Percentiles rank a stretch among this genome's conserved stretches.
Evolutionary conservation across 129 eudicot species (phyloP).

Genomic region (Kitagawia praeruptora): DNA sequence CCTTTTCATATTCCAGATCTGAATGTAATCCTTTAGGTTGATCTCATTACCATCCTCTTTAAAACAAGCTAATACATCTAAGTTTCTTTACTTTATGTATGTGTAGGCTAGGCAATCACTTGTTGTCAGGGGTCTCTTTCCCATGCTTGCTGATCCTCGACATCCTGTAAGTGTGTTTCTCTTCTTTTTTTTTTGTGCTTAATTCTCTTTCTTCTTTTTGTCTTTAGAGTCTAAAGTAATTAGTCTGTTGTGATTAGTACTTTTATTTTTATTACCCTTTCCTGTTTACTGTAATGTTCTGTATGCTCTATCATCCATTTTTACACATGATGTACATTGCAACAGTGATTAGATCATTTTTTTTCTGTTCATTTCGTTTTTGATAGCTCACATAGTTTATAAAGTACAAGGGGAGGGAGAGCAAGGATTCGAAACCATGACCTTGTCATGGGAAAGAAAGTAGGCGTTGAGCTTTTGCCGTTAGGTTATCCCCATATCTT

Average conservation of each 20-base stretch:
- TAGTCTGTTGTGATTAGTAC: not conserved
- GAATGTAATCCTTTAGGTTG: not conserved
- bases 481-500: not conserved
- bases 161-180: constrained; percentile 61
- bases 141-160: constrained; percentile 92
- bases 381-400: not conserved
- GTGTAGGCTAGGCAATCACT: constrained; percentile 86
- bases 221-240: not conserved
- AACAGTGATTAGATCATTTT: not conserved
- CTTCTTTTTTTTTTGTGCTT: not conserved
- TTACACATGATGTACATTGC: not conserved
- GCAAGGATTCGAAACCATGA: not conserved
- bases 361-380: not conserved
- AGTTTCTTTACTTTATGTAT: not conserved
- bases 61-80: not conserved
- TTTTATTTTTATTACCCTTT: not conserved
- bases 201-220: constrained; percentile 4
- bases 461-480: not conserved
- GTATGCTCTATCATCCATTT: not conserved
- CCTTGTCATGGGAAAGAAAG: not conserved
- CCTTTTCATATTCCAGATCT: not conserved
- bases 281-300: not conserved
- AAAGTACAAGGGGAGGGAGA: not conserved
- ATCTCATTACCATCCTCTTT: constrained; percentile 5
- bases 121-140: constrained; percentile 71